Conservation (phyloP, 1,284 basidiomycete genomes). For the Apiotrichum gracile region DNA sequence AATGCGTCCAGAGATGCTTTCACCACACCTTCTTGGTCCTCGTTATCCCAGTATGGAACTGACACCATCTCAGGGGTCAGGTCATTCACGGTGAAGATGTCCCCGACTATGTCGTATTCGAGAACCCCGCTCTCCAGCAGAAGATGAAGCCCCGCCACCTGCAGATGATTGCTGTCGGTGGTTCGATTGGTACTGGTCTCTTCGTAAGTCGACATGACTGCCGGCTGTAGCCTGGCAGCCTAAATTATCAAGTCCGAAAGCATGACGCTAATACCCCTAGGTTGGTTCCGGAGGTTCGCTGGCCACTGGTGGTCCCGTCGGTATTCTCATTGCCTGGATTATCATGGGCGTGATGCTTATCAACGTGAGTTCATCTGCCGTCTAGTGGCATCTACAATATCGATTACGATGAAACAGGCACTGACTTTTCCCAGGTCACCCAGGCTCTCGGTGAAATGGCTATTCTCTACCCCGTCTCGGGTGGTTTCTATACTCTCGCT, state of each 20-base stretch:
- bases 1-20: neutral
- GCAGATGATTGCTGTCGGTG: constrained; percentile 49
- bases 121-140: constrained; percentile 45
- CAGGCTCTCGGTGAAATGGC: constrained; percentile 50
- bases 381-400: neutral
- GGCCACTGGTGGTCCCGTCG: constrained; percentile 49
- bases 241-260: neutral
- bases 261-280: constrained; percentile 15
- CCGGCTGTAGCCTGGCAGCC: no score
- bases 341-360: constrained; percentile 29
- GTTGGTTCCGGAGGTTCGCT: constrained; percentile 51
- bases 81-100: constrained; percentile 32
- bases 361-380: constrained; percentile 4
- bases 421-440: constrained; percentile 20
- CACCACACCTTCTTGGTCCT: neutral
- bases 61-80: constrained; percentile 22
- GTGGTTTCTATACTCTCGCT: constrained; percentile 50
- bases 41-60: neutral
- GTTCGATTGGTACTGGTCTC: constrained; percentile 52
- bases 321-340: constrained; percentile 46
- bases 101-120: constrained; percentile 25
- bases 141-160: constrained; percentile 46
- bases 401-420: neutral
- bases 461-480: constrained; percentile 49
- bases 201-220: constrained; percentile 20